Evolutionary conservation across 2,329 filamentous ascomycete genomes (phyloP), one percentile per base, ranked within the genome.

Genomic region (Colletotrichum camelliae): DNA sequence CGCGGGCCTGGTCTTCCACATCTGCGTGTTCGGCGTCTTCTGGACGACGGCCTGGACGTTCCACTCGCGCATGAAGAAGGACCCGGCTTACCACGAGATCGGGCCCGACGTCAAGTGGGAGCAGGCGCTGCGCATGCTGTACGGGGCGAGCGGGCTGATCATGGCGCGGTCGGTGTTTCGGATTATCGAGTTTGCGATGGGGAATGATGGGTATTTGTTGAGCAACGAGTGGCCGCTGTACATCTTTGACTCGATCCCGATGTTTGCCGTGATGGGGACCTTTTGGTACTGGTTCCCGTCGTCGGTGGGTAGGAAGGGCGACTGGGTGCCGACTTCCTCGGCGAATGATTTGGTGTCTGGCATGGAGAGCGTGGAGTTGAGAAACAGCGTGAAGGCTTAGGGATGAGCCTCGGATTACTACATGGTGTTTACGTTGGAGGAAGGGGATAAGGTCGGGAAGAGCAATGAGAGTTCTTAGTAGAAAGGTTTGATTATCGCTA

Each of bases 1-100:
- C 27, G 81, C 92, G 9, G 91, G 91, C 5, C 82, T 93, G 6
- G 81, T 89, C 21, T 80, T 92, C n/a, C 91, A 93, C 78, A 85
- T 92, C 16, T 39, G 89, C 27, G 86, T 89, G 55, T 91, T 92
- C 73, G 84, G 83, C 10, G 81, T 90, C 29, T 93, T 92, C 77
- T 81, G 90, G n/a, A 60, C 85, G 27, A 35, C 43, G 4, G 66
- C 58, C 0, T 61, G 27, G 58, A 61, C 29, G 10, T 61, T 61
- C 55, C 55, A 58, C 27, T 58, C 55, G 24, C 55, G 24, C 55
- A 58, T 58, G 21, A 58, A 58, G 16, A 58, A 18, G 55, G 55
- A 58, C 55, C 55, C 55, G 13, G 4, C 24, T 16, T 58, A 27
- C 1, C 24, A 18, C 79, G 9, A 48, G 81, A 7, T 43, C 18